Conservation (phyloP, 1,139 yeast species). For the Geotrichum fermentans region DNA sequence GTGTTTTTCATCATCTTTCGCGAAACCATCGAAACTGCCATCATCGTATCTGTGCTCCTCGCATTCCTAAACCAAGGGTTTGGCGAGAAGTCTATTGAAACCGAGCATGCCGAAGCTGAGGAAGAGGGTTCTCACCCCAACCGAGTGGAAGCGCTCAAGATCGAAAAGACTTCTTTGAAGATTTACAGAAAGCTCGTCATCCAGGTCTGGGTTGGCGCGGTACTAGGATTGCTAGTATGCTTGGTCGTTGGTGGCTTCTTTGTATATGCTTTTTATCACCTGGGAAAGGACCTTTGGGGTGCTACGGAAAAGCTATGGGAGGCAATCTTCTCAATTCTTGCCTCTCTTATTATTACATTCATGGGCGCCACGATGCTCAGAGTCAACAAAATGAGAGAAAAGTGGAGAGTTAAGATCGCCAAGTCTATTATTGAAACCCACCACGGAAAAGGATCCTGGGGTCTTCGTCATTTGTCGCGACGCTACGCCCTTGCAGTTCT, state of each 20-base stretch:
- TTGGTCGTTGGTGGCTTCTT: slow-evolving; percentile 78
- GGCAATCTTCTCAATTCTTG: slow-evolving; percentile 78
- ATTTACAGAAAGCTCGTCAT: slow-evolving; percentile 56
- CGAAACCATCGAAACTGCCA: slow-evolving; percentile 84
- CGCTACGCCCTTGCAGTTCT: slow-evolving; percentile 71
- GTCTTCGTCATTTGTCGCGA: slow-evolving; percentile 42
- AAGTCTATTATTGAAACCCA: slow-evolving; percentile 54
- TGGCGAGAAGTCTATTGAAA: slow-evolving; percentile 17
- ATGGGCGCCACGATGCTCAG: slow-evolving; percentile 94
- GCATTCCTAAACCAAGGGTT: slow-evolving; percentile 71
- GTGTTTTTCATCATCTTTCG: slow-evolving; percentile 84
- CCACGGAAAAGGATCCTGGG: slow-evolving; percentile 29
- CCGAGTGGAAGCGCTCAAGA: neutral
- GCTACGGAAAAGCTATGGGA: slow-evolving; percentile 89
- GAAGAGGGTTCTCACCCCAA: neutral
- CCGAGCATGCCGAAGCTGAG: slow-evolving; percentile 9
- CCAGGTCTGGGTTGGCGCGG: slow-evolving; percentile 81
- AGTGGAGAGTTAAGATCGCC: slow-evolving; percentile 89
- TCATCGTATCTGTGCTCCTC: slow-evolving; percentile 76
- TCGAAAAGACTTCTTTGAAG: slow-evolving; percentile 10
- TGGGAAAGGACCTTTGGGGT: slow-evolving; percentile 81
- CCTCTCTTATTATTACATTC: slow-evolving; percentile 72
- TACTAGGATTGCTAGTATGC: slow-evolving; percentile 67
- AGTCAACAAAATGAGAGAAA: slow-evolving; percentile 82
- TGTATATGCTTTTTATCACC: slow-evolving; percentile 77